phyloP scores from a whole-genome alignment of 2,329 filamentous ascomycete species.

The Verticillium albo-atrum region DNA sequence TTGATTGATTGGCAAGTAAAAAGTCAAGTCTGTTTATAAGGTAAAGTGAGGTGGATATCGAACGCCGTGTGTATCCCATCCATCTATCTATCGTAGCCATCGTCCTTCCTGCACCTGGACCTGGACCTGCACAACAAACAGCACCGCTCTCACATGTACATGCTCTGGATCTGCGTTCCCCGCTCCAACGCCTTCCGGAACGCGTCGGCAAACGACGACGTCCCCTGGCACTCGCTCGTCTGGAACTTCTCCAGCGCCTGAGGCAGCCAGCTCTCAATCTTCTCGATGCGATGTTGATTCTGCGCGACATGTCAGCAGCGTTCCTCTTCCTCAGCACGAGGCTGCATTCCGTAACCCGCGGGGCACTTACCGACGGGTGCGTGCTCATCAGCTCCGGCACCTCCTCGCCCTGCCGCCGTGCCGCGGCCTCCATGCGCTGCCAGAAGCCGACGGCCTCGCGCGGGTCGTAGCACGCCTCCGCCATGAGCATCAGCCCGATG shows the following conservation, averaged over 20 bases:
- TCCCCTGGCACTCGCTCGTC: conserved; percentile 50
- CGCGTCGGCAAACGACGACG: conserved; percentile 45
- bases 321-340: too few species aligned
- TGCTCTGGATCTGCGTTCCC: conserved; percentile 13
- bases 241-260: conserved; percentile 49
- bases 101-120: neutral
- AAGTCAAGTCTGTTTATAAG: neutral
- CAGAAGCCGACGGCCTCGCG: conserved; percentile 62
- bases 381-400: conserved; percentile 71
- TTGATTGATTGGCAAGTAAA: too few species aligned
- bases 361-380: conserved; percentile 60
- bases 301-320: conserved; percentile 19
- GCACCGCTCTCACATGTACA: neutral
- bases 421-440: conserved; percentile 57
- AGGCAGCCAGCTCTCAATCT: conserved; percentile 60
- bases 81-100: neutral
- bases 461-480: conserved; percentile 73
- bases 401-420: conserved; percentile 35
- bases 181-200: conserved; percentile 44
- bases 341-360: neutral
- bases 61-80: neutral
- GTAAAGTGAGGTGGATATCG: neutral
- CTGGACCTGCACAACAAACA: too few species aligned
- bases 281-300: conserved; percentile 59
- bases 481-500: conserved; percentile 79